A percentile compares a stretch with the other conserved stretches of the same genome.
phyloP scores from a whole-genome alignment of 345 rosid species.

The Ceriops decandra region DNA sequence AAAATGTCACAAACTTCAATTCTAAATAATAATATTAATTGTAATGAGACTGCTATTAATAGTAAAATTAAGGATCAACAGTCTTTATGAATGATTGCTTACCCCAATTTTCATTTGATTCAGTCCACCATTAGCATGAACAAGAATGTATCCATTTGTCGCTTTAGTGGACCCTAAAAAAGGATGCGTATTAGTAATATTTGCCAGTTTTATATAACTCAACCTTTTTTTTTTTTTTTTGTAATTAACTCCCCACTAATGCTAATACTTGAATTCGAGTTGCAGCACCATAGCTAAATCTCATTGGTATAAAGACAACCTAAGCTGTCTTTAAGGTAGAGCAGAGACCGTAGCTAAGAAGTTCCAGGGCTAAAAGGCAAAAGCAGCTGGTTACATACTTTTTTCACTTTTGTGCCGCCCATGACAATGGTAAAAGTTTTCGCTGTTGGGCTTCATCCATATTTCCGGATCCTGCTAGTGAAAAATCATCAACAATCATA shows the following conservation, averaged over 20 bases:
- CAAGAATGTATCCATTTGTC: conserved; percentile 58
- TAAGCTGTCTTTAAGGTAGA: too few relatives aligned
- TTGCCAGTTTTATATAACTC: too few relatives aligned
- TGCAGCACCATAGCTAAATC: too few relatives aligned
- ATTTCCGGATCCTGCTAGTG: conserved; percentile 38
- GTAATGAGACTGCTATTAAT: neutral
- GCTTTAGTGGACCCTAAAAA: conserved; percentile 3
- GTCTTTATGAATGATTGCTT: neutral
- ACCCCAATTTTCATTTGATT: conserved; percentile 91
- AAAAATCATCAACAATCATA: neutral
- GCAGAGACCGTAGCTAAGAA: neutral
- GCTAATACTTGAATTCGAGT: too few relatives aligned
- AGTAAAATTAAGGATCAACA: neutral
- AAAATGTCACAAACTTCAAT: too few relatives aligned
- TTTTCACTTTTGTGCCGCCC: conserved; percentile 35
- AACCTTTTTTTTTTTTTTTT: too few relatives aligned
- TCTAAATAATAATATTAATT: neutral
- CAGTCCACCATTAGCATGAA: conserved; percentile 79
- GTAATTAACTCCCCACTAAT: too few relatives aligned
- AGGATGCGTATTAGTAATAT: too few relatives aligned
- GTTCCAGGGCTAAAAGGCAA: neutral
- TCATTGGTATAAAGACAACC: too few relatives aligned
- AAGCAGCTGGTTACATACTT: conserved; percentile 22
- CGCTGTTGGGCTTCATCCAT: conserved; percentile 48
- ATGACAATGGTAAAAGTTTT: conserved; percentile 43